phyloP scores from a whole-genome alignment of 169 alveolate species.

The Ichthyophthirius multifiliis region DNA sequence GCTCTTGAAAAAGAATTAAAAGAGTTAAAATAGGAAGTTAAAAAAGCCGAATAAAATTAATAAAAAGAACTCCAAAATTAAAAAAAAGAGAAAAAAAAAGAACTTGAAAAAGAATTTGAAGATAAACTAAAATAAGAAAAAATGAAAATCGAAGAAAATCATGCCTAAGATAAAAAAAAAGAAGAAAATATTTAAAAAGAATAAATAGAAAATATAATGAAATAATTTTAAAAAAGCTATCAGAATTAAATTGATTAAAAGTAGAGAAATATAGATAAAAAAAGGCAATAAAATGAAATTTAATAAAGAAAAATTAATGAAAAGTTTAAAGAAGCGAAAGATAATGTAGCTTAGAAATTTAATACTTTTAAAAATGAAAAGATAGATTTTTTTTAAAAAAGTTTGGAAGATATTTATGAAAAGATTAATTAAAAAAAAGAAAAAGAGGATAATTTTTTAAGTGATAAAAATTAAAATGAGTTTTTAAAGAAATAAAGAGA shows the following conservation, averaged over 20 bases:
- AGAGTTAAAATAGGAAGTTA: neutral
- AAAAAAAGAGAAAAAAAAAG: neutral
- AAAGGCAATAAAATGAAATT: neutral
- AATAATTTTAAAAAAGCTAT: neutral
- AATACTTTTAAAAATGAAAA: neutral
- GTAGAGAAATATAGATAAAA: neutral
- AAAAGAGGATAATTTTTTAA: neutral
- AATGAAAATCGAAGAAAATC: neutral
- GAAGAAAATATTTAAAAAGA: neutral
- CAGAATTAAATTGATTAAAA: neutral
- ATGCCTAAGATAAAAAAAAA: neutral
- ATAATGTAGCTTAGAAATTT: neutral
- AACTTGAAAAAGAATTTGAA: neutral
- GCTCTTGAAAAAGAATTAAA: neutral
- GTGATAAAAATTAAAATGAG: neutral
- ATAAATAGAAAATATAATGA: neutral
- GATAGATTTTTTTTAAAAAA: neutral
- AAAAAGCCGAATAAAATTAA: neutral
- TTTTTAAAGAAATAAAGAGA: neutral
- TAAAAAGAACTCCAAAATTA: neutral
- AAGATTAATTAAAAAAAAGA: neutral
- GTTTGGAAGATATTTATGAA: neutral
- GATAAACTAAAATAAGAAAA: neutral
- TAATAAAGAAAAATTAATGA: neutral
- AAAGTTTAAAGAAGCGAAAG: slow-evolving; percentile 3